Conservation (phyloP, 1,139 yeast genomes). For the Candida buenavistaensis region DNA sequence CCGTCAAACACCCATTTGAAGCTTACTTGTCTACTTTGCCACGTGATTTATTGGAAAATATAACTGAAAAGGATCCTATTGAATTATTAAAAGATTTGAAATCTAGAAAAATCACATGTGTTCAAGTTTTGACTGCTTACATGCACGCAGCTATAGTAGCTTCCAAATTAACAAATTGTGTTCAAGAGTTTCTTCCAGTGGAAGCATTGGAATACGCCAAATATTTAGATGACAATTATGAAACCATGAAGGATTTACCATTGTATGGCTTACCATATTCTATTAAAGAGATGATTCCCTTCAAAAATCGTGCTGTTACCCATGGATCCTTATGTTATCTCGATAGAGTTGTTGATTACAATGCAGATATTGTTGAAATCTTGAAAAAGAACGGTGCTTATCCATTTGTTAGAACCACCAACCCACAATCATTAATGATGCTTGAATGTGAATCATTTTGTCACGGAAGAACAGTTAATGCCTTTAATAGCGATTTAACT, state of each 20-base stretch:
- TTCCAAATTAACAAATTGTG: slow-evolving; percentile 23
- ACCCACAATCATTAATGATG: slow-evolving; percentile 61
- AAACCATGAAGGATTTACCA: slow-evolving; percentile 16
- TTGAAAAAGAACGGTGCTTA: slow-evolving; percentile 21
- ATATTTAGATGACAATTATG: slow-evolving; percentile 17
- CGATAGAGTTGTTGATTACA: slow-evolving; percentile 21
- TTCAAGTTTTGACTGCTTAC: slow-evolving; percentile 30
- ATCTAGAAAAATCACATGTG: slow-evolving; percentile 18
- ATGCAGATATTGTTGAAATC: slow-evolving; percentile 23
- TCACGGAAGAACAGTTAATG: slow-evolving; percentile 54
- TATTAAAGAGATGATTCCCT: slow-evolving; percentile 22
- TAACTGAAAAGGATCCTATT: slow-evolving; percentile 20
- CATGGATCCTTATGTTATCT: slow-evolving; percentile 24
- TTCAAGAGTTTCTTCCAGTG: slow-evolving; percentile 20
- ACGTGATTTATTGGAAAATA: slow-evolving; percentile 10
- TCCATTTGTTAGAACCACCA: slow-evolving; percentile 43
- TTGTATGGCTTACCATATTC: slow-evolving; percentile 27
- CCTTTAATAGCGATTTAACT: slow-evolving; percentile 50
- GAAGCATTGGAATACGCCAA: slow-evolving; percentile 20
- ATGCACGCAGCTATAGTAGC: slow-evolving; percentile 25
- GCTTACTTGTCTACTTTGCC: slow-evolving; percentile 17
- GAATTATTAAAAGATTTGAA: slow-evolving; percentile 16
- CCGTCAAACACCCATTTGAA: slow-evolving; percentile 21
- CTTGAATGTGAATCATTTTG: slow-evolving; percentile 51
- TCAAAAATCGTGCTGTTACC: slow-evolving; percentile 17